Evolutionary conservation across 2,329 filamentous ascomycete genomes (phyloP).

Genomic region (Fusarium concolor): DNA sequence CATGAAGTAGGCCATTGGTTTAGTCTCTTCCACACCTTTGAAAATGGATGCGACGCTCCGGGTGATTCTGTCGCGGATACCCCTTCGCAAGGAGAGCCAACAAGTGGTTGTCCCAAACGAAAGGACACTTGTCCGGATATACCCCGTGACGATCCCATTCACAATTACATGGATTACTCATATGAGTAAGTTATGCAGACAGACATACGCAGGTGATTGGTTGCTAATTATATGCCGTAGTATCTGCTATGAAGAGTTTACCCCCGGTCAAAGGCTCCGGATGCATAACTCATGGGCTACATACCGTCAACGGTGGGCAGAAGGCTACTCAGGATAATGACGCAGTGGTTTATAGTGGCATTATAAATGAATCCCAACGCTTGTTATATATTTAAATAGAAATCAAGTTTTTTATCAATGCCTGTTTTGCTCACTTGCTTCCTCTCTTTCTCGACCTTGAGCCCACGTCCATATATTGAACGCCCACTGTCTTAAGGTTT

Average conservation of each 20-base stretch:
- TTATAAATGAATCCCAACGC: neutral
- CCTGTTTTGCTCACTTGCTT: too few species aligned
- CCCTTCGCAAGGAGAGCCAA: neutral
- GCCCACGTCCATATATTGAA: too few species aligned
- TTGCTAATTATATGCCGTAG: neutral
- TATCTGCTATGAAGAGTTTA: conserved; percentile 8
- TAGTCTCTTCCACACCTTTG: neutral
- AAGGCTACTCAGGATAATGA: neutral
- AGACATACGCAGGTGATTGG: fast-evolving
- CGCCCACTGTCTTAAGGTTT: too few species aligned
- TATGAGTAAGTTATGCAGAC: neutral
- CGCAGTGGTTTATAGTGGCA: fast-evolving
- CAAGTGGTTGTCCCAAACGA: neutral
- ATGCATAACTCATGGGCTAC: conserved; percentile 11
- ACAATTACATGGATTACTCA: conserved; percentile 16
- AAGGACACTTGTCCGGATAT: conserved; percentile 3
- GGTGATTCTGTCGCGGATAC: neutral
- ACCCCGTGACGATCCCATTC: neutral
- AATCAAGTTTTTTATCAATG: neutral
- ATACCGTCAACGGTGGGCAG: neutral
- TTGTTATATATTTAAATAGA: neutral
- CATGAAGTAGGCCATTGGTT: conserved; percentile 14
- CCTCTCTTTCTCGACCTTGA: too few species aligned
- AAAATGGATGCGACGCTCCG: neutral
- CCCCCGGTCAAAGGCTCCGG: neutral